phyloP scores from a whole-genome alignment of 2,329 filamentous ascomycete species.

The Leptographium radiaticola region DNA sequence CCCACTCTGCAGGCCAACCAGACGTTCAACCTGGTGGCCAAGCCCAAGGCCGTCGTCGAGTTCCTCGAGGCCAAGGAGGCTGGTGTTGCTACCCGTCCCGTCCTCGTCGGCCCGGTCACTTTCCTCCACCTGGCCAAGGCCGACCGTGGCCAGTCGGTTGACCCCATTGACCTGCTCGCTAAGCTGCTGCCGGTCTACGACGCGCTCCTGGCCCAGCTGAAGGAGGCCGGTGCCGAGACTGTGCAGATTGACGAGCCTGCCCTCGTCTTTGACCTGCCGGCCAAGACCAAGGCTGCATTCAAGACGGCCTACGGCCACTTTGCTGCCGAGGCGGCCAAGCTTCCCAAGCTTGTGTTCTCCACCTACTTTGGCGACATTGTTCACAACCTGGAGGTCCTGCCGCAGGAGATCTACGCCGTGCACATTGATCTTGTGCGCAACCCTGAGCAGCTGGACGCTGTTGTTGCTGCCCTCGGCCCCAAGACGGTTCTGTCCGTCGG shows the following conservation, averaged over 20 bases:
- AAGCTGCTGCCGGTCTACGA: slow-evolving; percentile 92
- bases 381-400: slow-evolving; percentile 90
- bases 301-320: slow-evolving; percentile 95
- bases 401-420: slow-evolving; percentile 67
- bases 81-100: slow-evolving; percentile 82
- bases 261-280: slow-evolving; percentile 84
- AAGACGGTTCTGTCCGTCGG: slow-evolving; percentile 87
- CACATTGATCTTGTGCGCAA: slow-evolving; percentile 96
- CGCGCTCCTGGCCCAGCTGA: slow-evolving; percentile 83
- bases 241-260: slow-evolving; percentile 98
- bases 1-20: slow-evolving; percentile 95
- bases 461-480: slow-evolving; percentile 69
- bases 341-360: slow-evolving; percentile 79
- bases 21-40: slow-evolving; percentile 75
- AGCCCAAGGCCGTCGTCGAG: slow-evolving; percentile 87
- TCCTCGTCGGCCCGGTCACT: slow-evolving; percentile 89
- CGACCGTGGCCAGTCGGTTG: slow-evolving; percentile 84
- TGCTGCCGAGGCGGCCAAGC: slow-evolving; percentile 58
- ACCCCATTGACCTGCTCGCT: slow-evolving; percentile 86
- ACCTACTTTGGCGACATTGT: slow-evolving; percentile 99
- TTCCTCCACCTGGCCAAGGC: slow-evolving; percentile 98
- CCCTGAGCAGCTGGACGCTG: slow-evolving; percentile 88
- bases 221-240: slow-evolving; percentile 87
- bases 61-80: slow-evolving; percentile 98
- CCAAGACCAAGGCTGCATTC: slow-evolving; percentile 91